Evolutionary conservation across 2,329 filamentous ascomycete genomes (phyloP).

Genomic region (Colletotrichum sublineola): DNA sequence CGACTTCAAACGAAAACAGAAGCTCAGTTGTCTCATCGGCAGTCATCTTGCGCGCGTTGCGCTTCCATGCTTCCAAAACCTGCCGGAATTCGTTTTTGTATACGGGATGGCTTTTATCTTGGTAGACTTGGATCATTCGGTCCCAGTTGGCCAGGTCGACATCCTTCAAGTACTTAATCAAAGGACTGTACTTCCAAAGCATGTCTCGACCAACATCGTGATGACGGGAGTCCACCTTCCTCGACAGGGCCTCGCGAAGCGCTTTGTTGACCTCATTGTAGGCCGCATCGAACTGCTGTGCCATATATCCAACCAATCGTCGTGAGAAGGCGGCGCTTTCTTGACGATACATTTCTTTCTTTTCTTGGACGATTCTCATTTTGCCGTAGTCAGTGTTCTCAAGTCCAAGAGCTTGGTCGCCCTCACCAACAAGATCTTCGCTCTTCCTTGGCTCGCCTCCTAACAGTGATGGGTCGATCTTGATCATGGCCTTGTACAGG

Average conservation of each 20-base stretch:
- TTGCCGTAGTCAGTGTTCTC: slow-evolving; percentile 80
- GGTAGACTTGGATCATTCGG: slow-evolving; percentile 82
- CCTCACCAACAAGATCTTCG: slow-evolving; percentile 61
- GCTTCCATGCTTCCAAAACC: slow-evolving; percentile 83
- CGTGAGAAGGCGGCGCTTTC: slow-evolving; percentile 84
- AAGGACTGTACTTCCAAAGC: slow-evolving; percentile 88
- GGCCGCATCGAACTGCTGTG: slow-evolving; percentile 81
- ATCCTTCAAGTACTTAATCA: slow-evolving; percentile 90
- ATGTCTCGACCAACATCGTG: slow-evolving; percentile 79
- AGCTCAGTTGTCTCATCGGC: slow-evolving; percentile 82
- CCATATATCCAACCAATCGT: slow-evolving; percentile 85
- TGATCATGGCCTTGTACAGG: slow-evolving; percentile 92
- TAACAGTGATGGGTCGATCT: slow-evolving; percentile 87
- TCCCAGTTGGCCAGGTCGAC: slow-evolving; percentile 87
- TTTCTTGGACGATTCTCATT: slow-evolving; percentile 95
- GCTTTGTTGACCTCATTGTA: slow-evolving; percentile 77
- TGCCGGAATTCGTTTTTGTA: slow-evolving; percentile 88
- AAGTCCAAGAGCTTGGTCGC: slow-evolving; percentile 54
- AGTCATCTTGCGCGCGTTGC: slow-evolving; percentile 78
- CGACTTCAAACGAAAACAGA: slow-evolving; percentile 85
- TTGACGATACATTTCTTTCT: slow-evolving; percentile 87
- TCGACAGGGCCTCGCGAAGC: slow-evolving; percentile 70
- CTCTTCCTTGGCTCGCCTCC: slow-evolving; percentile 62
- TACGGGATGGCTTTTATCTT: slow-evolving; percentile 79
- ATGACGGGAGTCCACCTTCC: slow-evolving; percentile 78